Evolutionary conservation across 768 basidiomycete genomes (phyloP).

Genomic region (Lactarius psammicola): DNA sequence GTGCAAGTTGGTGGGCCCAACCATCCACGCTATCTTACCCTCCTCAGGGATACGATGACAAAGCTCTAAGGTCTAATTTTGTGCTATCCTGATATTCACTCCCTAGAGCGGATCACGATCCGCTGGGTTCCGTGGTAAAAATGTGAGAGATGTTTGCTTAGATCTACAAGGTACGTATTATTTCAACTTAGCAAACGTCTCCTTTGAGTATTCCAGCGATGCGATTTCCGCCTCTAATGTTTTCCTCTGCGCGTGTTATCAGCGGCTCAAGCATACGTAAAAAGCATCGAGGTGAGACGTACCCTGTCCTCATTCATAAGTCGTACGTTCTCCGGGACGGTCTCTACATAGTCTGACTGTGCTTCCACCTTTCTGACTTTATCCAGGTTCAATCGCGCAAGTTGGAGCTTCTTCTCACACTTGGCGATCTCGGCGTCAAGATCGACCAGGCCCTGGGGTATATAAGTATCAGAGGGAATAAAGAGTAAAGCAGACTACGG

Average conservation of each 20-base stretch:
- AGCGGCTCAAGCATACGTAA: conserved; percentile 9
- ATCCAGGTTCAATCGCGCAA: conserved; percentile 64
- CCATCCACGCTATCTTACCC: too few relatives aligned
- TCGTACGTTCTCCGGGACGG: conserved; percentile 77
- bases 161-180: conserved; percentile 28
- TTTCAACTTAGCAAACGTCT: conserved; percentile 73
- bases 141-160: too few relatives aligned
- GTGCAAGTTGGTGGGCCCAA: too few relatives aligned
- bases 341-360: conserved; percentile 73
- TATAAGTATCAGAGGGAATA: background rate
- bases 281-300: conserved; percentile 30
- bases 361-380: conserved; percentile 74
- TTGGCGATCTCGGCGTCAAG: conserved; percentile 85
- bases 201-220: conserved; percentile 65
- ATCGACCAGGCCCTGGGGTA: conserved; percentile 79
- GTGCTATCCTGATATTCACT: too few relatives aligned
- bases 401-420: conserved; percentile 83
- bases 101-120: too few relatives aligned
- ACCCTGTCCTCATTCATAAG: conserved; percentile 82
- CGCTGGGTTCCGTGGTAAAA: too few relatives aligned
- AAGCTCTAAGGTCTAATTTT: too few relatives aligned
- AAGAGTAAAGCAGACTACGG: background rate
- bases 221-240: conserved; percentile 69
- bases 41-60: too few relatives aligned
- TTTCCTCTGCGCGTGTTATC: conserved; percentile 49